Evolutionary conservation across 192 early-diverging fungal species (phyloP).

Genomic region (Physocladia obscura): DNA sequence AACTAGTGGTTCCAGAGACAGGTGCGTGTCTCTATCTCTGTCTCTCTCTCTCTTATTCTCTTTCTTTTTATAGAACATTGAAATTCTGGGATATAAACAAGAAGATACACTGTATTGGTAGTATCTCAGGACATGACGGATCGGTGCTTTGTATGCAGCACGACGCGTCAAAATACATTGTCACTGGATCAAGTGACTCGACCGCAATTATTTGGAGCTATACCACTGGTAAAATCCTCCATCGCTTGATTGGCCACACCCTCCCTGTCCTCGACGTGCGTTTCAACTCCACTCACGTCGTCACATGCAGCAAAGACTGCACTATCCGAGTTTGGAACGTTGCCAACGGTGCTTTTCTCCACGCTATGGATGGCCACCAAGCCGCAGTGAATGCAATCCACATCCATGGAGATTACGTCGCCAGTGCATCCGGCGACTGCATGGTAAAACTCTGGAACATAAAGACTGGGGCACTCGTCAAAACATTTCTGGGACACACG

Average conservation of each 20-base stretch:
- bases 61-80: background rate
- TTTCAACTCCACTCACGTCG: conserved; percentile 70
- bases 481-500: conserved; percentile 40
- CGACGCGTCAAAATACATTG: conserved; percentile 38
- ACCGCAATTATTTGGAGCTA: conserved; percentile 61
- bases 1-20: background rate
- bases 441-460: conserved; percentile 79
- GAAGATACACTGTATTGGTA: background rate
- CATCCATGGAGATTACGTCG: conserved; percentile 65
- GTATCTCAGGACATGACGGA: conserved; percentile 45
- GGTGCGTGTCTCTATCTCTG: no score
- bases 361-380: conserved; percentile 74
- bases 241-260: conserved; percentile 70
- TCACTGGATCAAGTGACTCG: conserved; percentile 53
- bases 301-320: conserved; percentile 91
- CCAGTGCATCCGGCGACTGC: conserved; percentile 66
- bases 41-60: no score
- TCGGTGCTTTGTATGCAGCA: conserved; percentile 62
- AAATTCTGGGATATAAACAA: conserved; percentile 15
- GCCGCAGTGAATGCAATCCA: conserved; percentile 96
- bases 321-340: conserved; percentile 86
- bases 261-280: conserved; percentile 84
- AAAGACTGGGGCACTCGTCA: conserved; percentile 13
- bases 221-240: conserved; percentile 41
- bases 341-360: conserved; percentile 54